phyloP scores from a whole-genome alignment of 2,329 filamentous ascomycete species.

The Myriosclerotinia curreyana region DNA sequence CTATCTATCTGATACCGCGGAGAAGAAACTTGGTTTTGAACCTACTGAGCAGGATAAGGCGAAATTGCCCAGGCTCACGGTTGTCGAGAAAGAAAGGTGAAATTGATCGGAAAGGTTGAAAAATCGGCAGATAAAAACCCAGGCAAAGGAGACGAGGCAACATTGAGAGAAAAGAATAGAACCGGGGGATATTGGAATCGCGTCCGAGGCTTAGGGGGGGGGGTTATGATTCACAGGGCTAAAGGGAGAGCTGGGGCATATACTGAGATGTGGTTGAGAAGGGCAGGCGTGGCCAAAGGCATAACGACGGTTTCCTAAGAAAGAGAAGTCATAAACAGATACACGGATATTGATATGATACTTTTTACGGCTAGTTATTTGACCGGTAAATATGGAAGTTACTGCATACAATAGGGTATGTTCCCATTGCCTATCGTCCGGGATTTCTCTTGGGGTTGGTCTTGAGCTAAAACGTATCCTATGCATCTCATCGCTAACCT shows the following conservation, averaged over 20 bases:
- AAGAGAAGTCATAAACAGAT: background rate
- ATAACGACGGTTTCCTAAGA: background rate
- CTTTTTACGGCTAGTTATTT: background rate
- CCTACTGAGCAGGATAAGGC: conserved; percentile 72
- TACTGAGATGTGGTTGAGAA: background rate
- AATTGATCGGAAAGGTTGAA: background rate
- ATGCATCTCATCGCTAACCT: background rate
- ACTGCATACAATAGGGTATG: background rate
- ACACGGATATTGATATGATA: background rate
- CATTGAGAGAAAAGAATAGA: background rate
- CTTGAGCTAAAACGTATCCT: background rate
- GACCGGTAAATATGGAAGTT: background rate
- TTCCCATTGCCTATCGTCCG: background rate
- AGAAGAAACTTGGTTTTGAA: conserved; percentile 68
- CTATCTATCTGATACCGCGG: conserved; percentile 69
- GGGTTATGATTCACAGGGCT: background rate
- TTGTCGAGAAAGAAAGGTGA: conserved; percentile 50
- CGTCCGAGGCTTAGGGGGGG: background rate
- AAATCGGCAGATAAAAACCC: background rate
- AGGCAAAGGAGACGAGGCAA: background rate
- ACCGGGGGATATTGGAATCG: background rate
- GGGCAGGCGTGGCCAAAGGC: background rate
- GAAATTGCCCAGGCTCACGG: conserved; percentile 62
- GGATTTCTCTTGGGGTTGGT: too few relatives aligned
- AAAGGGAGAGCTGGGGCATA: background rate